These are phyloP conservation scores for Globisporangium irregulare DNA, from an alignment of 352 stramenopile genomes.

Conservation along the genomic window DNA sequence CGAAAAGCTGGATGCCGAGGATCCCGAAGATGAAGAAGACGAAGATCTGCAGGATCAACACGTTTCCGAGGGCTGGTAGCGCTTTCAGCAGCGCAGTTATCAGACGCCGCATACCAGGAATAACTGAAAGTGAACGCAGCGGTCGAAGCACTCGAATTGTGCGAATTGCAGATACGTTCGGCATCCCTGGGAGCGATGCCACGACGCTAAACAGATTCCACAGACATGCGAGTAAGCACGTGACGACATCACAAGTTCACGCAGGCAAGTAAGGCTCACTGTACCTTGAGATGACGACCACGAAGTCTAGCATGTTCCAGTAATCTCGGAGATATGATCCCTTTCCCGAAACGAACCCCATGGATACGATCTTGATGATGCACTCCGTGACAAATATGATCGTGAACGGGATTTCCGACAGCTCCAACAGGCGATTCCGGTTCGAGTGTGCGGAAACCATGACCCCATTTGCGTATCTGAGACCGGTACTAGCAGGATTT, in stretches of 20 bases:
- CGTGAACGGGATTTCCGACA: constrained; percentile 85
- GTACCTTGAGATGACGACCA: constrained; percentile 87
- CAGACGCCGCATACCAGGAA: constrained; percentile 75
- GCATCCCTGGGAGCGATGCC: constrained; percentile 50
- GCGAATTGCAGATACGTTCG: constrained; percentile 79
- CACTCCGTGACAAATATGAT: constrained; percentile 86
- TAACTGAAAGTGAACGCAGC: constrained; percentile 85
- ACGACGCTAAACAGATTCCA: constrained; percentile 36
- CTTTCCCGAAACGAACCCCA: constrained; percentile 62
- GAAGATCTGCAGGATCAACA: constrained; percentile 89
- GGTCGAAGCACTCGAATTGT: constrained; percentile 88
- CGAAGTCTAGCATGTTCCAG: constrained; percentile 93
- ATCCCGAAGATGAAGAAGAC: constrained; percentile 92
- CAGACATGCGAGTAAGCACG: background rate
- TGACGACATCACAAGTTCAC: background rate
- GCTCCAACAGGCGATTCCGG: constrained; percentile 58
- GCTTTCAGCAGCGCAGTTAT: constrained; percentile 85
- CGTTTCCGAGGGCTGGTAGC: constrained; percentile 82
- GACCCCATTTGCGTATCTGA: constrained; percentile 30
- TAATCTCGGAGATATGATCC: constrained; percentile 79
- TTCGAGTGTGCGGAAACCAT: constrained; percentile 42
- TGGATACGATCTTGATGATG: constrained; percentile 89
- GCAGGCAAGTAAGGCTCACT: background rate
- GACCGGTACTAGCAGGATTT: constrained; percentile 55
- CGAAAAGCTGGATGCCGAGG: constrained; percentile 87